Base-by-base conservation (phyloP, 257 asterid genomes). In the Gardenia jasminoides region DNA sequence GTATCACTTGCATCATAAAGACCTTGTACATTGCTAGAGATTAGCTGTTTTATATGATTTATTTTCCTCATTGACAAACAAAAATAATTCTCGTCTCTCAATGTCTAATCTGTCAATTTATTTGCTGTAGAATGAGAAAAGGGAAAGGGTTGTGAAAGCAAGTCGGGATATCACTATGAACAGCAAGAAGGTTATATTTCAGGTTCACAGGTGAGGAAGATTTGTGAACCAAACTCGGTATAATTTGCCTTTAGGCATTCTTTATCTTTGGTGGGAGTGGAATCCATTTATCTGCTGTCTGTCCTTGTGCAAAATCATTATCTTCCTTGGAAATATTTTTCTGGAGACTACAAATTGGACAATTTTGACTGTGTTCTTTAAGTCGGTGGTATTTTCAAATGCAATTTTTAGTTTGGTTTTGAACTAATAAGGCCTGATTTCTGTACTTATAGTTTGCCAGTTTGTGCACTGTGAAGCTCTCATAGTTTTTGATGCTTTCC, bases 151-250 rank as follows among this genome's bases (percentile, higher is more conserved):
- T 75, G 98, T 95, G 79, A 95, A 93, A 84, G 99, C 97, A 61
- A 95, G 99, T 82, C 91, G 99, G 19, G 99, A 95, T 79, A 77
- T 93, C 76, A 95, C 99, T 28, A 93, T 90, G 92, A 93, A 90
- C 75, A 95, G 98, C 87, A 95, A 95, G 84, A 93, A 95, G 84
- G 99, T 91, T 82, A 93, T 93, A 80, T 95, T 93, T 82, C 99
- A 95, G 86, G 99, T 93, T 85, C 98, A 93, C 80, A 93, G 98
- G 99, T 95, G 87, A 82, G 79, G 76, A 70, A 77, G 65, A 33
- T 48, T 39, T 6, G 69, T 26, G 44, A 10, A 7, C n/a, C 3
- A 43, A 75, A 44, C 33, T 44, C 30, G 24, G 50, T 52, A n/a
- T n/a, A 19, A 44, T 54, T 56, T 56, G 61, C 68, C 22, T 20